Conservation (phyloP, 495 filamentous ascomycete species). For the Filosporella fistucella region DNA sequence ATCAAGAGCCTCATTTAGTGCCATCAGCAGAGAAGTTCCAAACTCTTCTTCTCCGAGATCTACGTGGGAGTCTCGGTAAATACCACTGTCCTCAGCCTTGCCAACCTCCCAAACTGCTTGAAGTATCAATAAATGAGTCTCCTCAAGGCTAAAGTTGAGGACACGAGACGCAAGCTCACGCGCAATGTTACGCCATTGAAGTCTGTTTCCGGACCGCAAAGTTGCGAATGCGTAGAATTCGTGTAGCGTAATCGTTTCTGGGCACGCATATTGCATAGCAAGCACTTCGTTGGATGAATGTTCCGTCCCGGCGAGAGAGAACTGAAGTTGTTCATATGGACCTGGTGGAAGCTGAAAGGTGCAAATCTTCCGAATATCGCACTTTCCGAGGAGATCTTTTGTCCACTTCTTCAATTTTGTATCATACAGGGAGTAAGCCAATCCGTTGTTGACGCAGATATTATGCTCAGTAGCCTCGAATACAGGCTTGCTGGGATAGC, state of each 20-base stretch:
- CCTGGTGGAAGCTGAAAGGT: constrained; percentile 30
- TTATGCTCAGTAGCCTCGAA: constrained; percentile 23
- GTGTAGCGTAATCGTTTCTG: constrained; percentile 27
- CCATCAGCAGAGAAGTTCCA: constrained; percentile 15
- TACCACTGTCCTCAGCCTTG: background rate
- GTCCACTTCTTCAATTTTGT: constrained; percentile 10
- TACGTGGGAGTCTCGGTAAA: constrained; percentile 23
- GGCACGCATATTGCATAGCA: constrained; percentile 25
- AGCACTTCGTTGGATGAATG: constrained; percentile 24
- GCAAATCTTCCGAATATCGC: constrained; percentile 23
- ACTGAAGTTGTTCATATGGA: constrained; percentile 28
- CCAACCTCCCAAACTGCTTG: constrained; percentile 34
- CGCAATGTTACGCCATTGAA: constrained; percentile 41
- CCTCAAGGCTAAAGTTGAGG: constrained; percentile 29
- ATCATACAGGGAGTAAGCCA: constrained; percentile 34
- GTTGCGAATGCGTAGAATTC: constrained; percentile 35
- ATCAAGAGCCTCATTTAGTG: constrained; percentile 18
- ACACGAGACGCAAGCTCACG: constrained; percentile 27
- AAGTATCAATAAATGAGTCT: constrained; percentile 29
- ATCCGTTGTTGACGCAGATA: constrained; percentile 41
- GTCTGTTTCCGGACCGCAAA: constrained; percentile 29
- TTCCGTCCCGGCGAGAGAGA: constrained; percentile 29
- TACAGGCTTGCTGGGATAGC: constrained; percentile 28
- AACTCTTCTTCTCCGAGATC: constrained; percentile 29
- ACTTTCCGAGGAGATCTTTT: constrained; percentile 7